phyloP scores from a whole-genome alignment of 192 early-diverging fungal genomes.

The Rhizophlyctis rosea region DNA sequence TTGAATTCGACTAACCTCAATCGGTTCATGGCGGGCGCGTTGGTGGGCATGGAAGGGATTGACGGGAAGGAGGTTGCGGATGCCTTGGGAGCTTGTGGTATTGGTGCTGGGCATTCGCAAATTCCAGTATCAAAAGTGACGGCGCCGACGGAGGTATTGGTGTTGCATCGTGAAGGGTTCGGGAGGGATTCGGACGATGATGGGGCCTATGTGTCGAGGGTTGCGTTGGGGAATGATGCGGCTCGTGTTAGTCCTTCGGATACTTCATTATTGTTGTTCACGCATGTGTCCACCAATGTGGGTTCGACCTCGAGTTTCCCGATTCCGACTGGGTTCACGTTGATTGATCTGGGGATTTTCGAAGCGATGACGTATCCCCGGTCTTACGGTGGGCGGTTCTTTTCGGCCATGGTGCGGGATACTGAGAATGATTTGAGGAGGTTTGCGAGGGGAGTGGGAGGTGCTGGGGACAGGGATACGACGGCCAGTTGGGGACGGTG shows the following conservation, averaged over 20 bases:
- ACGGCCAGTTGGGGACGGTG: not conserved
- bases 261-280: slow-evolving; percentile 2
- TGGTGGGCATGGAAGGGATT: not conserved
- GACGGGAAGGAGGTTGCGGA: slow-evolving; percentile 8
- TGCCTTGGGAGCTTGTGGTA: slow-evolving; percentile 9
- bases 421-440: not conserved
- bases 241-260: not conserved
- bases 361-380: slow-evolving; percentile 19
- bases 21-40: not conserved
- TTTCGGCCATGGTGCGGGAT: not conserved
- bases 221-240: not conserved
- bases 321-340: slow-evolving; percentile 14
- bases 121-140: slow-evolving; percentile 6
- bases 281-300: not conserved
- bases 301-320: not conserved
- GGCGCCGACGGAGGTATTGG: not conserved
- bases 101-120: slow-evolving; percentile 8
- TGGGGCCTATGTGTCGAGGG: not conserved
- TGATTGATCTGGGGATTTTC: slow-evolving; percentile 13
- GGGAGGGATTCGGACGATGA: not conserved
- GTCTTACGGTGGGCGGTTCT: not conserved
- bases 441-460: slow-evolving; percentile 1
- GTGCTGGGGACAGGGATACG: not conserved
- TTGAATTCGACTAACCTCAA: not conserved
- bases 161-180: slow-evolving; percentile 6